Conservation (phyloP, 1,139 yeast species). For the Nematodospora anomalae region DNA sequence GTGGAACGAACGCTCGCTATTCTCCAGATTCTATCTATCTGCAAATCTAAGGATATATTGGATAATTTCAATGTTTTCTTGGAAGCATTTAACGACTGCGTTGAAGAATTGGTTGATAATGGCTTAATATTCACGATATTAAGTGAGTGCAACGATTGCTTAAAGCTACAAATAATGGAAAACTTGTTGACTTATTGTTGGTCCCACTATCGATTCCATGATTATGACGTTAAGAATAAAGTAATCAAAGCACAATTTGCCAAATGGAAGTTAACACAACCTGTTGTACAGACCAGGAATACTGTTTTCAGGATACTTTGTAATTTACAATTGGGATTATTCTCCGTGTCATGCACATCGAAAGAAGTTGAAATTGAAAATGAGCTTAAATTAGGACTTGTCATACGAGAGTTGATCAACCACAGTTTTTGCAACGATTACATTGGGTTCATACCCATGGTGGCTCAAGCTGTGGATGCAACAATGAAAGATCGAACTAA, state of each 20-base stretch:
- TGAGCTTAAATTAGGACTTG: conserved; percentile 25
- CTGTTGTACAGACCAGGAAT: conserved; percentile 27
- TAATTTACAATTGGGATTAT: conserved; percentile 32
- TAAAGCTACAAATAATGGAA: conserved; percentile 28
- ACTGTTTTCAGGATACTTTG: conserved; percentile 34
- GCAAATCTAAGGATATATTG: conserved; percentile 11
- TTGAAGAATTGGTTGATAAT: conserved; percentile 35
- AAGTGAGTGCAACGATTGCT: conserved; percentile 13
- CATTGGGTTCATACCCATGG: conserved; percentile 31
- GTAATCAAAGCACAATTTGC: conserved; percentile 14
- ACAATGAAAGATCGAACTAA: conserved; percentile 18
- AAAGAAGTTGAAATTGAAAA: conserved; percentile 16
- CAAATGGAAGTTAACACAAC: conserved; percentile 24
- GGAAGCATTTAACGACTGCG: conserved; percentile 32
- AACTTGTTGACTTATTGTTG: conserved; percentile 37
- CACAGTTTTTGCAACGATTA: conserved; percentile 31
- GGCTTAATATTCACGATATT: conserved; percentile 25
- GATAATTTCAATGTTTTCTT: conserved; percentile 35
- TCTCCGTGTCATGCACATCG: conserved; percentile 14
- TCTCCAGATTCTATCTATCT: conserved; percentile 18
- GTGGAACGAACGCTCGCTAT: conserved; percentile 15
- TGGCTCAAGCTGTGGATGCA: conserved; percentile 35
- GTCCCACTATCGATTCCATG: conserved; percentile 32
- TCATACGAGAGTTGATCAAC: conserved; percentile 25
- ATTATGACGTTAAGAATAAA: conserved; percentile 6